Base-by-base conservation (phyloP, 1,284 basidiomycete species). In the Sparassis latifolia region DNA sequence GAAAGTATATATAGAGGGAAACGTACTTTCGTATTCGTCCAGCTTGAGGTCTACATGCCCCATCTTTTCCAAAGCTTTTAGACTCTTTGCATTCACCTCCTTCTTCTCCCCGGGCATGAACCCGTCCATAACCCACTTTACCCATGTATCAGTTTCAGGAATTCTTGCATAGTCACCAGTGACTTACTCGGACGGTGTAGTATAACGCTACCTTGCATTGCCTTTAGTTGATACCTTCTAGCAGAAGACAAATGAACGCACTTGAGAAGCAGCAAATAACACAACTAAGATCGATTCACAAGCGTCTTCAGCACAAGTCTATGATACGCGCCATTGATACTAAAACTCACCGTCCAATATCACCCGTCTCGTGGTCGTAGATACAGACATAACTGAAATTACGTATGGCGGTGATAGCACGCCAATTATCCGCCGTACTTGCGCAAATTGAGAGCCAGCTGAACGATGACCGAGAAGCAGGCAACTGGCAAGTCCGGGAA, bases 11-110 rank as follows among this genome's bases (percentile, higher is more conserved):
- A 20, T 1, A 38, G 28, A 38, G 4, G 20, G 33, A 29, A 12
- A 67, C 85, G 57, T 64, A 89, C 89, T 70, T 73, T 93, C 90
- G 60, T 93, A 86, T 64, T 92, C 89, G 57, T 84, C 81, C 50
- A 93, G 71, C 60, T 86, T 76, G 5, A 92, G 66, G 44, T 82
- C 75, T 20, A 73, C 74, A 59, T 90, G 82, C 4, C 88, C 88
- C n/a, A 92, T 67, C 51, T 81, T 81, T 56, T 84, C 80, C 55
- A 92, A 61, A 7, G 84, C 80, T 58, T 88, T 84, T 47, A 84
- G 62, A 38, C 87, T 84, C 62, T 89, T 90, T 45, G 78, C 72
- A 55, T 83, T 84, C 5, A 82, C 74, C 45, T 78, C 74, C 66
- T 81, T 83, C 64, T 80, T 83, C 69, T 60, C 61, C 71, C 80